Evolutionary conservation across 164 flowering plant genomes (phyloP).

Genomic region (Cinnamomum chago): DNA sequence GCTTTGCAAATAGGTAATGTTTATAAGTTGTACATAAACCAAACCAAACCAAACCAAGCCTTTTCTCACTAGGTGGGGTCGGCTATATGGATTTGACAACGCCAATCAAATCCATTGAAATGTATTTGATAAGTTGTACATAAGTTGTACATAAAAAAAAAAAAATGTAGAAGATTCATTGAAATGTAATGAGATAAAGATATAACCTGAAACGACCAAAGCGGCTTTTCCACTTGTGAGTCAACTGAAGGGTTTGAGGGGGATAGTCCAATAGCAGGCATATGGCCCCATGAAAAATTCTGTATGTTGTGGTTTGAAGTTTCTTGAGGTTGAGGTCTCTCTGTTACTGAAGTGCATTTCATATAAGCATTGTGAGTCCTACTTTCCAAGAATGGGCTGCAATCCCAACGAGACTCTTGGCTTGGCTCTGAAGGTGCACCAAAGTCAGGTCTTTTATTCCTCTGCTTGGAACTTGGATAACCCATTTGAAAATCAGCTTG

Average conservation of each 20-base stretch:
- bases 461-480: slow-evolving; percentile 6
- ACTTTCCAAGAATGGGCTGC: background rate
- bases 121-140: too few relatives aligned
- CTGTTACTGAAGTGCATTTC: slow-evolving; percentile 7
- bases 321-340: background rate
- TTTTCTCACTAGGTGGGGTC: too few relatives aligned
- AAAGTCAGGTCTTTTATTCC: background rate
- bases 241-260: slow-evolving; percentile 4
- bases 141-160: too few relatives aligned
- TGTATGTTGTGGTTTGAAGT: slow-evolving; percentile 2
- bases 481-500: slow-evolving; percentile 3
- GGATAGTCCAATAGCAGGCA: slow-evolving; percentile 4
- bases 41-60: too few relatives aligned
- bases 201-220: slow-evolving; percentile 13
- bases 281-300: slow-evolving; percentile 4
- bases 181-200: slow-evolving; percentile 5
- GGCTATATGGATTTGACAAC: too few relatives aligned
- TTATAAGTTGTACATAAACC: too few relatives aligned
- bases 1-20: too few relatives aligned
- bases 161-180: background rate
- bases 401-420: slow-evolving; percentile 6
- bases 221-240: background rate
- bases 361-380: slow-evolving; percentile 3
- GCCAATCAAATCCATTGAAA: too few relatives aligned
- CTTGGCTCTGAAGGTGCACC: slow-evolving; percentile 5